Conservation (phyloP, 2,329 filamentous ascomycete species). For the Aotearoamyces nothofagi region DNA sequence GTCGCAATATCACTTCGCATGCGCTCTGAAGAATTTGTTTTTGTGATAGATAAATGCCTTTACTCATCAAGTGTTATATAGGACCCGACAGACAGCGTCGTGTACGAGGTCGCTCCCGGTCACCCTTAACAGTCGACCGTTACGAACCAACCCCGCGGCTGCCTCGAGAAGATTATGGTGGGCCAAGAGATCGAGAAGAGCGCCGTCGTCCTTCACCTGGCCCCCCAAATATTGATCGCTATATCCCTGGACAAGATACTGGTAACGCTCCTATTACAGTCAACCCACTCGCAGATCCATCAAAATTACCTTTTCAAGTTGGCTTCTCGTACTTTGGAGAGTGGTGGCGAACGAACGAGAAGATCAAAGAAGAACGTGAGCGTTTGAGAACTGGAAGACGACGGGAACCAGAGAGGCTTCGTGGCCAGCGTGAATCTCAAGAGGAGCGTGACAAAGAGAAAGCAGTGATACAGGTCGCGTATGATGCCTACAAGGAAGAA, state of each 20-base stretch:
- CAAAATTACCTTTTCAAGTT: conserved; percentile 62
- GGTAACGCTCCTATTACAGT: conserved; percentile 31
- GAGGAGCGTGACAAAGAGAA: conserved; percentile 71
- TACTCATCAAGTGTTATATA: conserved; percentile 23
- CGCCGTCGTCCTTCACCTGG: conserved; percentile 41
- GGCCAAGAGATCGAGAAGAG: conserved; percentile 40
- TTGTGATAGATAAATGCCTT: too few species aligned
- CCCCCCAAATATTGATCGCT: conserved; percentile 66
- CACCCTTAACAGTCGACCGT: conserved; percentile 53
- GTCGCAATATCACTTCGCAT: too few species aligned
- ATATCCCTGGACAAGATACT: conserved; percentile 60
- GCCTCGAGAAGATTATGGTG: conserved; percentile 50
- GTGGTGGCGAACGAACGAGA: conserved; percentile 74
- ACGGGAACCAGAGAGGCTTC: conserved; percentile 45
- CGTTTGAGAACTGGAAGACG: conserved; percentile 53
- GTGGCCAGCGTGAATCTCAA: conserved; percentile 47
- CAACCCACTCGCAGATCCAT: conserved; percentile 59
- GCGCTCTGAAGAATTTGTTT: too few species aligned
- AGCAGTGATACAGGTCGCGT: conserved; percentile 57
- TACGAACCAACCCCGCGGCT: conserved; percentile 54
- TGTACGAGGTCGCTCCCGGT: conserved; percentile 50
- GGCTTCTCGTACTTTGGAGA: conserved; percentile 78
- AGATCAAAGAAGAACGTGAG: conserved; percentile 70
- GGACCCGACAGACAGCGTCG: conserved; percentile 38
- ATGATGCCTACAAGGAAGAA: conserved; percentile 53